phyloP scores from a whole-genome alignment of 345 rosid genomes.

The Rhizophora apiculata region DNA sequence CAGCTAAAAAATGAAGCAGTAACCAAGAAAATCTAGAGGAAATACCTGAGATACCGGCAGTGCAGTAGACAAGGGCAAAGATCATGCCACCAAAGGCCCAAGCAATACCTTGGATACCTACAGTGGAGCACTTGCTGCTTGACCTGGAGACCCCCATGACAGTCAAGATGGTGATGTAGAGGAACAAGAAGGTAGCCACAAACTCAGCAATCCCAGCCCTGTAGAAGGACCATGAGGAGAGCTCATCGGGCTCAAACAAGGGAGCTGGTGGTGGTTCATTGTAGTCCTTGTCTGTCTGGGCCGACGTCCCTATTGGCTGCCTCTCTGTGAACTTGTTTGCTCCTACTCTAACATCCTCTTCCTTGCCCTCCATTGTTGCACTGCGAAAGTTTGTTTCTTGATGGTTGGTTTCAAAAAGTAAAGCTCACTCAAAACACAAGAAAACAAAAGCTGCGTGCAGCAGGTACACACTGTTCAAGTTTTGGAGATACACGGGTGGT shows the following conservation, averaged over 20 bases:
- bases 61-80: constrained; percentile 33
- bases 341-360: constrained; percentile 29
- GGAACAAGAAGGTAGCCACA: constrained; percentile 29
- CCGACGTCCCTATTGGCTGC: constrained; percentile 29
- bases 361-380: constrained; percentile 25
- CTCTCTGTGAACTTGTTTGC: constrained; percentile 29
- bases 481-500: background rate
- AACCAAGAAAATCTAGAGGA: background rate
- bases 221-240: constrained; percentile 26
- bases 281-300: constrained; percentile 30
- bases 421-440: background rate
- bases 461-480: background rate
- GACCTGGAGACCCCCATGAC: constrained; percentile 24
- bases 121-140: constrained; percentile 14
- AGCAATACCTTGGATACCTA: constrained; percentile 29
- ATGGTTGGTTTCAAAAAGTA: background rate
- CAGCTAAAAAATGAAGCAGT: background rate
- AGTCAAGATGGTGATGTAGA: constrained; percentile 24
- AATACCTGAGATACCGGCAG: constrained; percentile 29
- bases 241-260: constrained; percentile 30
- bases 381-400: background rate
- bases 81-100: constrained; percentile 37
- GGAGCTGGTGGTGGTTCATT: constrained; percentile 33
- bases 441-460: background rate
- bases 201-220: constrained; percentile 33